Percentiles rank a stretch among this genome's conserved stretches.
phyloP scores from a whole-genome alignment of 2,329 filamentous ascomycete genomes.

The Bretziella fagacearum region DNA sequence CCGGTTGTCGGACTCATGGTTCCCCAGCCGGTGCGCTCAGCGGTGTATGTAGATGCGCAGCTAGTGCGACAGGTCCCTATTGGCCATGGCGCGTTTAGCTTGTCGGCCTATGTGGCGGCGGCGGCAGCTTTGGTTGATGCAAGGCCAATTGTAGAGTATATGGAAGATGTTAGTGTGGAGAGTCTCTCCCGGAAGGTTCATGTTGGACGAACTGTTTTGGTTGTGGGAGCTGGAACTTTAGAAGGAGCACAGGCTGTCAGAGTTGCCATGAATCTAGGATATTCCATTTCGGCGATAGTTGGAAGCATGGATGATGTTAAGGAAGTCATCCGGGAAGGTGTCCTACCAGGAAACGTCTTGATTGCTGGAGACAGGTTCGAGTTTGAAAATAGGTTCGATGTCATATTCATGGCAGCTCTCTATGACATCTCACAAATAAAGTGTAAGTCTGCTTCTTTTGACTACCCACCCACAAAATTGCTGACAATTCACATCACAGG shows the following conservation, averaged over 20 bases:
- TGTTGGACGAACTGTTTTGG: conserved; percentile 1
- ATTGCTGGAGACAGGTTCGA: conserved; percentile 23
- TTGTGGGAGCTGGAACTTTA: conserved; percentile 14
- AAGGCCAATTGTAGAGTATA: conserved; percentile 4
- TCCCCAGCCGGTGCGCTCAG: neutral
- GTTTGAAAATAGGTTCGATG: conserved; percentile 8
- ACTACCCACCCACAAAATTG: neutral
- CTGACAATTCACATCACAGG: neutral
- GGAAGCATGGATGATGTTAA: conserved; percentile 22
- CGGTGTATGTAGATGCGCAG: neutral
- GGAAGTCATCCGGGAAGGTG: conserved; percentile 21
- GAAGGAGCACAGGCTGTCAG: conserved; percentile 29
- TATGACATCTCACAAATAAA: conserved; percentile 18
- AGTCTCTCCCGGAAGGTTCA: neutral
- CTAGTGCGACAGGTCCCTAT: neutral
- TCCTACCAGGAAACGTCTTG: conserved; percentile 18
- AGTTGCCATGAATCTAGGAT: conserved; percentile 24
- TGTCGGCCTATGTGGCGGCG: conserved; percentile 10
- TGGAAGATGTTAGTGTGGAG: neutral
- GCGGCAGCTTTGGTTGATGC: conserved; percentile 1
- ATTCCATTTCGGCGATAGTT: conserved; percentile 28
- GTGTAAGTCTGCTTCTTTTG: conserved; percentile 19
- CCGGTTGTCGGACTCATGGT: conserved; percentile 8
- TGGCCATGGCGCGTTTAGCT: conserved; percentile 6
- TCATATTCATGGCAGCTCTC: neutral